Percentiles rank a stretch among this genome's conserved stretches.
Evolutionary conservation across 2,329 filamentous ascomycete species (phyloP).

Genomic region (Plectosphaerella plurivora): DNA sequence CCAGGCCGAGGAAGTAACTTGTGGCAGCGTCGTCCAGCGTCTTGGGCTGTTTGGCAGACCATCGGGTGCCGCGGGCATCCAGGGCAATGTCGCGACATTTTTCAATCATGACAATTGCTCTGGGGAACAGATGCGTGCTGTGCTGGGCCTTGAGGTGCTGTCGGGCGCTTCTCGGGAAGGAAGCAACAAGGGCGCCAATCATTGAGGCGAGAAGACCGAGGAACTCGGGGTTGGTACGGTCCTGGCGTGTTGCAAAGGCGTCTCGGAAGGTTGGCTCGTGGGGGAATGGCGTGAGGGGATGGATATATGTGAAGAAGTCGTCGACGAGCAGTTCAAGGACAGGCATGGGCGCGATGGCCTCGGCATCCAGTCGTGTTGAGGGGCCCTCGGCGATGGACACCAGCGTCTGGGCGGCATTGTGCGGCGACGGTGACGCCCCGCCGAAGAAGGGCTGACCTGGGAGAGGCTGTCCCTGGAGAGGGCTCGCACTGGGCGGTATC

Average conservation of each 20-base stretch:
- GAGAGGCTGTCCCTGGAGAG: not conserved
- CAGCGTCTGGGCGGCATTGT: constrained; percentile 43
- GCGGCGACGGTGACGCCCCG: constrained; percentile 33
- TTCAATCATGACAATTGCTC: constrained; percentile 64
- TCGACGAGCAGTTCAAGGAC: constrained; percentile 67
- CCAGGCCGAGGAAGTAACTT: constrained; percentile 70
- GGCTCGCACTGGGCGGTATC: not conserved
- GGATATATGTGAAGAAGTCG: constrained; percentile 80
- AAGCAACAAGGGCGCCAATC: constrained; percentile 69
- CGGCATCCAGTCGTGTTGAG: constrained; percentile 47
- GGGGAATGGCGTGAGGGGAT: constrained; percentile 72
- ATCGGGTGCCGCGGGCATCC: constrained; percentile 57
- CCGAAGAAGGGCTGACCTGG: not conserved
- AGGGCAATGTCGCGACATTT: constrained; percentile 67
- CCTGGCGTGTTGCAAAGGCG: constrained; percentile 62
- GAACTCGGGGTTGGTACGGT: constrained; percentile 62
- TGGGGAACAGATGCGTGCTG: constrained; percentile 61
- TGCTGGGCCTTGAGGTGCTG: constrained; percentile 65
- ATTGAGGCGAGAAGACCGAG: constrained; percentile 69
- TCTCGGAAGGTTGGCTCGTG: constrained; percentile 74
- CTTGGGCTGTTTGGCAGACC: constrained; percentile 41
- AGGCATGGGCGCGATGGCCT: constrained; percentile 66
- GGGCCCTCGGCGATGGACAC: constrained; percentile 38
- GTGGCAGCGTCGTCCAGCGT: constrained; percentile 58
- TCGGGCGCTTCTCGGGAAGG: constrained; percentile 68